Percentiles rank a stretch among this genome's conserved stretches.
These are phyloP conservation scores for Fusarium domesticum DNA, from an alignment of 2,329 filamentous ascomycete genomes.

Conservation along the genomic window DNA sequence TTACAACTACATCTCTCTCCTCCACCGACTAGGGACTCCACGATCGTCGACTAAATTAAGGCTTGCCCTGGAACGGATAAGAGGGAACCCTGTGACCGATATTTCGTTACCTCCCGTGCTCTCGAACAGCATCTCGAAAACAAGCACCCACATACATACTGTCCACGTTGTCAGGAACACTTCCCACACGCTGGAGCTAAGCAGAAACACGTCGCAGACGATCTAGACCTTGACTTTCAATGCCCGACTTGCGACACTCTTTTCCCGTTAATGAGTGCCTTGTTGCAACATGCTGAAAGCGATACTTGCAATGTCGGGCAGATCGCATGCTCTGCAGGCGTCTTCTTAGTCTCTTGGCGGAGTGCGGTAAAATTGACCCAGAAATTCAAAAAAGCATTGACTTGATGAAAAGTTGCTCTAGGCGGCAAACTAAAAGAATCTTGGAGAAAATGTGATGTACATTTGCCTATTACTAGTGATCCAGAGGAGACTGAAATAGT, in stretches of 20 bases:
- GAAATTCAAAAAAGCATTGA: slow-evolving; percentile 13
- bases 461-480: slow-evolving; percentile 10
- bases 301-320: slow-evolving; percentile 17
- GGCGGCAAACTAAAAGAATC: slow-evolving; percentile 9
- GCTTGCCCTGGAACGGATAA: no score
- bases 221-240: slow-evolving; percentile 8
- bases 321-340: slow-evolving; percentile 4
- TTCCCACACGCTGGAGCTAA: no score
- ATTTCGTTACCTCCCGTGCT: no score
- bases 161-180: no score
- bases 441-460: slow-evolving; percentile 9
- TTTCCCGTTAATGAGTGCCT: slow-evolving; percentile 16
- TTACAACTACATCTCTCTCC: no score
- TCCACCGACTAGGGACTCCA: no score
- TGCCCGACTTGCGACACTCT: slow-evolving; percentile 16
- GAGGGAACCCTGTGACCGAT: no score
- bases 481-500: slow-evolving; percentile 2
- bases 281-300: slow-evolving; percentile 27
- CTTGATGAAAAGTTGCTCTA: slow-evolving; percentile 2
- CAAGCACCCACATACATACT: no score
- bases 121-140: no score
- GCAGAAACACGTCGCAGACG: no score
- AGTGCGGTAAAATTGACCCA: slow-evolving; percentile 9
- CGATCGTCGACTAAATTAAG: no score
- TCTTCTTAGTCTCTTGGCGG: slow-evolving; percentile 10